Percentiles rank a stretch among this genome's conserved stretches.
Conservation (phyloP, 1,284 basidiomycete genomes). For the Trametes hirsuta region DNA sequence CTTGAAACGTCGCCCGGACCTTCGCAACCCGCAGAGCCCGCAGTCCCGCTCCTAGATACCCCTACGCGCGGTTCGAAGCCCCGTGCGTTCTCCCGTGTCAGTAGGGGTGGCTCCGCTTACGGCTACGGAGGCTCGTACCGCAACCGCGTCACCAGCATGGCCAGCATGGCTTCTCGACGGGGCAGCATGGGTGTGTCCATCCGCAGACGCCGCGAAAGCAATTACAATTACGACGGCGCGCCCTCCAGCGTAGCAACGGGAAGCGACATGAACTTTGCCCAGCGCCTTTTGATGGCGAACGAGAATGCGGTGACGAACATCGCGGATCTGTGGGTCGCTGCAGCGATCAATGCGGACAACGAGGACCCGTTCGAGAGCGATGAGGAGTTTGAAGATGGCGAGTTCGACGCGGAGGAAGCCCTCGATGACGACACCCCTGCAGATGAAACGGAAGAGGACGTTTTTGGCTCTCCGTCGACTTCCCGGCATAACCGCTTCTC, state of each 20-base stretch:
- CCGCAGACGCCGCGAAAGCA: conserved; percentile 51
- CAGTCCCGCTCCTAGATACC: conserved; percentile 50
- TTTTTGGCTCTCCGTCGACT: conserved; percentile 29
- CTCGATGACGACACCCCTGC: conserved; percentile 37
- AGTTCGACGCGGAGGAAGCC: conserved; percentile 9
- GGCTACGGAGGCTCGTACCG: conserved; percentile 66
- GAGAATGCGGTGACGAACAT: conserved; percentile 89
- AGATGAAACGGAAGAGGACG: conserved; percentile 32
- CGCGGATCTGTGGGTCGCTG: conserved; percentile 91
- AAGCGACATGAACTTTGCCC: conserved; percentile 80
- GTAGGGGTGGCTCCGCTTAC: conserved; percentile 76
- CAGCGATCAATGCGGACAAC: conserved; percentile 89
- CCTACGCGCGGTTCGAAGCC: conserved; percentile 43
- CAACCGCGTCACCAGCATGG: conserved; percentile 47
- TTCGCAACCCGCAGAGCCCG: conserved; percentile 37
- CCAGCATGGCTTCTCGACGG: conserved; percentile 46
- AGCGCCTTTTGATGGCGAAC: conserved; percentile 89
- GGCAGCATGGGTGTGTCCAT: conserved; percentile 53
- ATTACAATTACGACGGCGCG: conserved; percentile 38
- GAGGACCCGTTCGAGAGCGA: conserved; percentile 66
- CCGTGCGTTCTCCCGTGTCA: conserved; percentile 56
- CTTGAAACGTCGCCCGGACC: conserved; percentile 28
- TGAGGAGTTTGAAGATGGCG: conserved; percentile 27
- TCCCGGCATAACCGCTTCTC: conserved; percentile 31
- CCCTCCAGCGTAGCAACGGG: conserved; percentile 43